phyloP scores from a whole-genome alignment of 2,329 filamentous ascomycete species.

The Alternaria incomplexa region DNA sequence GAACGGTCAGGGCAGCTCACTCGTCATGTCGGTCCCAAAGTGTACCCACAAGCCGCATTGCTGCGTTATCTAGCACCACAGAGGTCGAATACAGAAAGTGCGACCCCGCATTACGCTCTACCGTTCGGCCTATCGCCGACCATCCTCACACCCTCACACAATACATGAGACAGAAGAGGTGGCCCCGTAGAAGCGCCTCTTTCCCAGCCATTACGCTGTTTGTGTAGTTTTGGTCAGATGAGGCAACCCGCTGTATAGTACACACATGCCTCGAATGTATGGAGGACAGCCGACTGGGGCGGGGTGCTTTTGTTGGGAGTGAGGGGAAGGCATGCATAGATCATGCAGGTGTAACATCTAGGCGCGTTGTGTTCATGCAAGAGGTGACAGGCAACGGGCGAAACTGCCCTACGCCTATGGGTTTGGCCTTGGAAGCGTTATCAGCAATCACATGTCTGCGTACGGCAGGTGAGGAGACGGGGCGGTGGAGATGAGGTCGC shows the following conservation, averaged over 20 bases:
- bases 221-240: neutral
- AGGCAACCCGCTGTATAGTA: constrained; percentile 6
- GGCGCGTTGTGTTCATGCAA: constrained; percentile 19
- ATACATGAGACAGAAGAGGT: neutral
- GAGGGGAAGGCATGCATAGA: constrained; percentile 16
- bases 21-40: neutral
- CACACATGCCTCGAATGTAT: constrained; percentile 1
- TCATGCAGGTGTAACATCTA: constrained; percentile 27
- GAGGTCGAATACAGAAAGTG: neutral
- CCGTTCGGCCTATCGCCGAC: neutral
- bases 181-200: neutral
- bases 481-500: neutral
- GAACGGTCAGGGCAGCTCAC: neutral
- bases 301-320: constrained; percentile 27
- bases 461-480: neutral
- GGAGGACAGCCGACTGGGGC: constrained; percentile 14
- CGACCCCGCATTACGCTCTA: neutral
- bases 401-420: constrained; percentile 2
- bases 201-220: neutral
- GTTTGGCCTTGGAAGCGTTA: neutral
- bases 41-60: neutral
- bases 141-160: neutral
- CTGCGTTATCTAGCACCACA: neutral
- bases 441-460: neutral
- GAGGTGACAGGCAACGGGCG: neutral